phyloP scores from a whole-genome alignment of 2,329 filamentous ascomycete species.

The Metarhizium brunneum region DNA sequence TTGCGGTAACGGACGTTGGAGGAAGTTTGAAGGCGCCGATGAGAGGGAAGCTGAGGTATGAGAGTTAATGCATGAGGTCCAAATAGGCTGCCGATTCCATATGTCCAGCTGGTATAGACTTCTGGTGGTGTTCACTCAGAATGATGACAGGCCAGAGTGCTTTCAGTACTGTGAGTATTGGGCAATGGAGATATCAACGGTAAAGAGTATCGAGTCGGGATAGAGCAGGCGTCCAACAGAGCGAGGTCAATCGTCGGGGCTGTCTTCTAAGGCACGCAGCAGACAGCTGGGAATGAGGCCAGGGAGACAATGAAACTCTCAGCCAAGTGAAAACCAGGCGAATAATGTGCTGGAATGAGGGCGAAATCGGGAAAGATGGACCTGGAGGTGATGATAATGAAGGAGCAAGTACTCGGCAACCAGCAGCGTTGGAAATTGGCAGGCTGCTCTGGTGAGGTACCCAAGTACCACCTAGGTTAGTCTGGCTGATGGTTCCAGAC shows the following conservation, averaged over 20 bases:
- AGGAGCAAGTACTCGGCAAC: neutral
- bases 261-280: neutral
- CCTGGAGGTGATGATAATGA: neutral
- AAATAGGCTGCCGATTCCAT: too few relatives aligned
- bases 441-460: neutral
- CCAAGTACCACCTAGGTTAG: neutral
- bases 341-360: neutral
- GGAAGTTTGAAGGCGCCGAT: too few relatives aligned
- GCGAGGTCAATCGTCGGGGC: neutral
- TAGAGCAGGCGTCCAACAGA: neutral
- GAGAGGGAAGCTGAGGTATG: too few relatives aligned
- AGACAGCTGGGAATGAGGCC: neutral
- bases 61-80: too few relatives aligned
- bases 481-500: too few relatives aligned
- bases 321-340: neutral
- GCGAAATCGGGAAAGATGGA: neutral
- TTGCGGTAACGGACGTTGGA: too few relatives aligned
- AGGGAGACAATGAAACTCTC: neutral
- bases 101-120: too few relatives aligned
- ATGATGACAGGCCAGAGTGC: too few relatives aligned
- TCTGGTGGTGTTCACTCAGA: too few relatives aligned
- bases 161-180: neutral
- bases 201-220: neutral
- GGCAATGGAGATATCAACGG: neutral
- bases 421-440: too few relatives aligned